These are phyloP conservation scores for Aspergillus baeticus DNA, from an alignment of 495 filamentous ascomycete species.

Conservation along the genomic window DNA sequence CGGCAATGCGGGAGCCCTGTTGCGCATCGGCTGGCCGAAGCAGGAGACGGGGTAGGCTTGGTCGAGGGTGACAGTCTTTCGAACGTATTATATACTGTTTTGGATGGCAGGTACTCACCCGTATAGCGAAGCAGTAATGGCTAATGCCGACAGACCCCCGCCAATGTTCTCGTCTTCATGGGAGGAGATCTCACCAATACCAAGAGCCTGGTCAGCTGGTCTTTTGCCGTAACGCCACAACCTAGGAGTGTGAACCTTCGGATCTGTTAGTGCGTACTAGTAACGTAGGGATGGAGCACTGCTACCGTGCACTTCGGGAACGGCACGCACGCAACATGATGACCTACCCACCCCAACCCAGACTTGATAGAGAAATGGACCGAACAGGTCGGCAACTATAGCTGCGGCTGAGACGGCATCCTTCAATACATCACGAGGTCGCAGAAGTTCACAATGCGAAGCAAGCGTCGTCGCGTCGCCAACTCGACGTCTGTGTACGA, in stretches of 20 bases:
- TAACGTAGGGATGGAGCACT: background rate
- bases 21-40: constrained; percentile 39
- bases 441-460: constrained; percentile 44
- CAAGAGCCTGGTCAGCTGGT: constrained; percentile 45
- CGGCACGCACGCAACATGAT: constrained; percentile 1
- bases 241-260: background rate
- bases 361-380: constrained; percentile 46
- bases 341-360: constrained; percentile 1
- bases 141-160: constrained; percentile 45
- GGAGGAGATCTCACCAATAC: constrained; percentile 21
- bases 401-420: constrained; percentile 45
- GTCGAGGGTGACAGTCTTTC: constrained; percentile 57
- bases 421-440: constrained; percentile 50
- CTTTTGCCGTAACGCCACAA: constrained; percentile 37
- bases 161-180: constrained; percentile 21
- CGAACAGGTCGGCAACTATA: constrained; percentile 47
- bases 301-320: background rate
- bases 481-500: constrained; percentile 35
- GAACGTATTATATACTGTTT: background rate
- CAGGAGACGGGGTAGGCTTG: constrained; percentile 37
- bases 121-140: constrained; percentile 39
- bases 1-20: constrained; percentile 49
- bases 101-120: background rate
- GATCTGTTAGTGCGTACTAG: background rate
- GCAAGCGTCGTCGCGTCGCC: constrained; percentile 25